A percentile compares a stretch with the other conserved stretches of the same genome.
Conservation (phyloP, 1,284 basidiomycete species). For the Cerioporus squamosus region DNA sequence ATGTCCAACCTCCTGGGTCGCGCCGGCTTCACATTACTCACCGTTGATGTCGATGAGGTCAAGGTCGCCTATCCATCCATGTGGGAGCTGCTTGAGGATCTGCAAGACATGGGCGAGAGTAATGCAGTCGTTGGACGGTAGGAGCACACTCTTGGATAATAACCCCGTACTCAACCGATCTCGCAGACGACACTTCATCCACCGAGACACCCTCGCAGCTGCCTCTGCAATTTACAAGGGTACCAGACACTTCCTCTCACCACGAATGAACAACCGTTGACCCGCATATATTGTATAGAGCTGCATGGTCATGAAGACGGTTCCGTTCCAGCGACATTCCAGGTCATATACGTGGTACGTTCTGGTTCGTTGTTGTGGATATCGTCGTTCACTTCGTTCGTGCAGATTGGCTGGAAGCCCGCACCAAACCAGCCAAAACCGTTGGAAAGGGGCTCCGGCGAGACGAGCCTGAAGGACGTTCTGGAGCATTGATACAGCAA, state of each 20-base stretch:
- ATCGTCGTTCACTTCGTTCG: background rate
- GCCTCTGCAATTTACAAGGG: slow-evolving; percentile 95
- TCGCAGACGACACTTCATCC: slow-evolving; percentile 67
- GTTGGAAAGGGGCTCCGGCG: slow-evolving; percentile 82
- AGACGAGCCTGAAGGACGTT: slow-evolving; percentile 83
- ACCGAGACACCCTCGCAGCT: slow-evolving; percentile 88
- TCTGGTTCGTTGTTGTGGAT: background rate
- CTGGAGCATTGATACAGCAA: slow-evolving; percentile 44
- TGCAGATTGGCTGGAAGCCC: slow-evolving; percentile 99
- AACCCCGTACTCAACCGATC: background rate
- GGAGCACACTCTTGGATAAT: slow-evolving; percentile 12
- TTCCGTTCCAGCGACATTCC: slow-evolving; percentile 92
- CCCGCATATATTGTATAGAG: slow-evolving; percentile 54
- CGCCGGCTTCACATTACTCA: slow-evolving; percentile 93
- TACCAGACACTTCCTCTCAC: slow-evolving; percentile 34
- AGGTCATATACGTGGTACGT: slow-evolving; percentile 90
- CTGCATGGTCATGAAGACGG: slow-evolving; percentile 87
- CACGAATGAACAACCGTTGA: slow-evolving; percentile 2
- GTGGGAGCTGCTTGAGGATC: slow-evolving; percentile 94
- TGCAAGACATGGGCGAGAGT: slow-evolving; percentile 95
- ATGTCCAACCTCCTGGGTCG: slow-evolving; percentile 90
- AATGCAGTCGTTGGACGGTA: slow-evolving; percentile 89
- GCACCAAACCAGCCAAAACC: slow-evolving; percentile 84
- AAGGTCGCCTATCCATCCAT: slow-evolving; percentile 92
- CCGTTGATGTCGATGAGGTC: slow-evolving; percentile 96